phyloP scores from a whole-genome alignment of 2,329 filamentous ascomycete species.

The Septoria petroselini region DNA sequence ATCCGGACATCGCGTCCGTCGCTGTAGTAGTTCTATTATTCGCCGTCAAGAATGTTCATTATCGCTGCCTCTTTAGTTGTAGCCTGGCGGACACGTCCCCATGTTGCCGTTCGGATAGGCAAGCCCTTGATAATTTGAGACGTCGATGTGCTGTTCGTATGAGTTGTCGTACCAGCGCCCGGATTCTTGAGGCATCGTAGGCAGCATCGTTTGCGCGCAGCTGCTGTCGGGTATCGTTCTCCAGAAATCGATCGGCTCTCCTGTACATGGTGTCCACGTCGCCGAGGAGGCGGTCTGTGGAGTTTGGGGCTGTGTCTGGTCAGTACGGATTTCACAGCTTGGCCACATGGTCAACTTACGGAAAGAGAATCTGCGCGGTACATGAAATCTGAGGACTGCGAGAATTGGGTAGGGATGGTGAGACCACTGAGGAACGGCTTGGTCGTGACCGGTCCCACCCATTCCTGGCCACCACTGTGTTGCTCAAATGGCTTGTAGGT shows the following conservation, averaged over 20 bases:
- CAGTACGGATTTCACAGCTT: neutral
- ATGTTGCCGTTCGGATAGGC: neutral
- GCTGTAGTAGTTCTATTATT: neutral
- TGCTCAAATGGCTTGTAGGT: constrained; percentile 12
- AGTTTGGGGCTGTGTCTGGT: constrained; percentile 3
- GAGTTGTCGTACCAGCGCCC: constrained; percentile 7
- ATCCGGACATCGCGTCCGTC: neutral
- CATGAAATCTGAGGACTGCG: constrained; percentile 8
- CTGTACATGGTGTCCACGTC: constrained; percentile 3
- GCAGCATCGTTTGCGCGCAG: constrained; percentile 5
- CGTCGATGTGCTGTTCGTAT: constrained; percentile 4
- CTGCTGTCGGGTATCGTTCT: constrained; percentile 2
- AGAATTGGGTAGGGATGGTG: constrained; percentile 4
- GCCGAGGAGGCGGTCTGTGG: constrained; percentile 10
- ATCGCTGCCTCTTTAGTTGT: constrained; percentile 1
- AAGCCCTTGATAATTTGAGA: neutral
- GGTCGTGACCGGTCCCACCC: constrained; percentile 5
- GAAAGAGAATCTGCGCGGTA: constrained; percentile 8
- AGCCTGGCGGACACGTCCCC: constrained; percentile 10
- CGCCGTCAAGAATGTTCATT: neutral
- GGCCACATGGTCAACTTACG: neutral
- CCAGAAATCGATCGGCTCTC: constrained; percentile 7
- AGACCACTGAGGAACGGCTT: constrained; percentile 6
- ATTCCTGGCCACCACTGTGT: constrained; percentile 5
- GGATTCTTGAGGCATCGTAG: constrained; percentile 4